Conservation (phyloP, 2,329 filamentous ascomycete genomes). For the Saccharata proteae region DNA sequence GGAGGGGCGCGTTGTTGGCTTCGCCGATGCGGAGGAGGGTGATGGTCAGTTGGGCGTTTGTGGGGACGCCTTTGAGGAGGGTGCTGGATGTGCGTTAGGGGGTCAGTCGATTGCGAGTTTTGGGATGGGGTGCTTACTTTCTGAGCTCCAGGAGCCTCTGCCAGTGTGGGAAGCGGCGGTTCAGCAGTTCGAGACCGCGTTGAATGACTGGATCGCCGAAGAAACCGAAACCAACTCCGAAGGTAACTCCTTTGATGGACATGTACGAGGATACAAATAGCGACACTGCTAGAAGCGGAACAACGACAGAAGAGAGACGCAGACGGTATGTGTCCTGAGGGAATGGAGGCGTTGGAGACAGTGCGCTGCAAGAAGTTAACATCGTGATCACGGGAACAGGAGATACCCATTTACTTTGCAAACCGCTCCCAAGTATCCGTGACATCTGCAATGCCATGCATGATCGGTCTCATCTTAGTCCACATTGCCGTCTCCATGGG, state of each 20-base stretch:
- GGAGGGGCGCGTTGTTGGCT: slow-evolving; percentile 65
- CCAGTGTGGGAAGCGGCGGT: slow-evolving; percentile 57
- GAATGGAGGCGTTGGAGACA: slow-evolving; percentile 38
- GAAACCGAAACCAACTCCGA: slow-evolving; percentile 61
- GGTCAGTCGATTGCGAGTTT: background rate
- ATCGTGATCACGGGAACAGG: background rate
- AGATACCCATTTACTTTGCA: slow-evolving; percentile 36
- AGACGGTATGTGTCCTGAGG: slow-evolving; percentile 31
- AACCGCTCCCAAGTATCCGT: slow-evolving; percentile 53
- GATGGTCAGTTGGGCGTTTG: slow-evolving; percentile 71
- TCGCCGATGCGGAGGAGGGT: slow-evolving; percentile 75
- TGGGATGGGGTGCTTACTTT: slow-evolving; percentile 32
- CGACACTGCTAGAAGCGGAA: slow-evolving; percentile 31
- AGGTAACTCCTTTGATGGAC: slow-evolving; percentile 50
- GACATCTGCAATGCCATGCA: slow-evolving; percentile 51
- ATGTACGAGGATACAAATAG: slow-evolving; percentile 38
- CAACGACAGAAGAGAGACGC: slow-evolving; percentile 33
- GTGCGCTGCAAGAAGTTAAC: slow-evolving; percentile 19
- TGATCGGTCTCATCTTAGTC: slow-evolving; percentile 60
- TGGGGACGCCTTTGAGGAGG: slow-evolving; percentile 69
- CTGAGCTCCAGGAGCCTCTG: slow-evolving; percentile 60
- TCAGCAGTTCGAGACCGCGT: slow-evolving; percentile 46
- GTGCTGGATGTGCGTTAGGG: slow-evolving; percentile 35
- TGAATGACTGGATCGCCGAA: slow-evolving; percentile 67
- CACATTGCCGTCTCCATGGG: slow-evolving; percentile 68